phyloP scores from a whole-genome alignment of 192 early-diverging fungal genomes.

The Backusella morwellensis region DNA sequence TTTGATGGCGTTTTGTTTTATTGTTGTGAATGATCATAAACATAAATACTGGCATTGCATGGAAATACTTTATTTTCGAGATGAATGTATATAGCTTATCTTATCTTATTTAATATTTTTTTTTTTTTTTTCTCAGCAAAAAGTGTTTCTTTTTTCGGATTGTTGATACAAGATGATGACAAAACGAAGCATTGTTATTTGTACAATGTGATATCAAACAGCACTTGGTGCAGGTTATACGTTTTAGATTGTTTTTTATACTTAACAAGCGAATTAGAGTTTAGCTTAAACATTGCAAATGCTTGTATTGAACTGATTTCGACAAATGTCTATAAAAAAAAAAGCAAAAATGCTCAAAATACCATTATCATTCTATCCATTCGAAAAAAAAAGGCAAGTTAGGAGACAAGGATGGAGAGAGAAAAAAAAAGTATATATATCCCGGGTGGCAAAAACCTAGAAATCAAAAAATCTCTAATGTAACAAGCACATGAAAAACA shows the following conservation, averaged over 20 bases:
- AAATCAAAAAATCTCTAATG: not conserved
- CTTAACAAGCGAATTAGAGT: not conserved
- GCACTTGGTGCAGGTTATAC: not conserved
- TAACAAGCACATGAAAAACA: not conserved
- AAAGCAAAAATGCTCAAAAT: not conserved
- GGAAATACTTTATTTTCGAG: not conserved
- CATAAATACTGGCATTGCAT: not conserved
- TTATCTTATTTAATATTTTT: not conserved
- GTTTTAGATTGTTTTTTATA: not conserved
- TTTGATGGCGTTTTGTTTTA: not conserved
- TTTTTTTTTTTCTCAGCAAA: not conserved
- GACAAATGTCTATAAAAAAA: not conserved
- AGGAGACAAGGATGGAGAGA: not conserved
- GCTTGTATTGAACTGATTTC: not conserved
- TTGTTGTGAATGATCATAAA: not conserved
- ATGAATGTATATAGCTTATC: not conserved
- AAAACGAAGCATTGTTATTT: not conserved
- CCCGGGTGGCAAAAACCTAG: conserved; percentile 1
- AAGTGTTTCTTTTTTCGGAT: not conserved
- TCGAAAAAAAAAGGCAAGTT: not conserved
- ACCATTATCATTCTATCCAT: no score
- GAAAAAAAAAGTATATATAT: not conserved
- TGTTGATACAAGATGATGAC: not conserved
- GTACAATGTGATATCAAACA: not conserved
- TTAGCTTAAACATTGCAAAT: not conserved